Evolutionary conservation across 371 early-diverging fungal species (phyloP), one percentile per base, ranked within the genome.

Genomic region (Mortierella sp.): DNA sequence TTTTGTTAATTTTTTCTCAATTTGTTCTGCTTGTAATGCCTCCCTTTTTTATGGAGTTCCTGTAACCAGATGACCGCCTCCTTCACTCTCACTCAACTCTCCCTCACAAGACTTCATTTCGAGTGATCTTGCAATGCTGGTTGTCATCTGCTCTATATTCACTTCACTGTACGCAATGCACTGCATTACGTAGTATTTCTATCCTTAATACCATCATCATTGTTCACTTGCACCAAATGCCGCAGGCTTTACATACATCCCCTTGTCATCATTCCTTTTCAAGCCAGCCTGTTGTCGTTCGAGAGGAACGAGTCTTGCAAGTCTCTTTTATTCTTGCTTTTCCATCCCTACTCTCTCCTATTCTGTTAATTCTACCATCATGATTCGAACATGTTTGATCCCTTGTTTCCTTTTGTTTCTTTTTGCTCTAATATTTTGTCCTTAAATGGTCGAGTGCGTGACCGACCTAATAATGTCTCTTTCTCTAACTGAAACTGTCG

Each of bases 261-360:
- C 55, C 21, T 53, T 53, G 55, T 53, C 55, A 53, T 53, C 55
- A 53, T 53, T 53, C 55, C 55, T 28, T 53, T 53, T 24, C 24
- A 21, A 53, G 55, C 21, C 55, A 53, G 55, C 28, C 28, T 24
- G 4, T 24, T 24, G 28, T 53, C 21, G 22, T 28, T 53, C 55
- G 55, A 53, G 55, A 53, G 55, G 24, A 24, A 53, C 7, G 21
- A 53, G 55, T 22, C 55, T 22, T 21, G 5, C 22, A 28, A 28
- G 28, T 28, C 28, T 28, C 28, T 53, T 28, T 24, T 53, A 43
- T 43, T 43, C 13, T 43, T 43, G 43, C 43, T 43, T 43, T 0
- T 1, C 50, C 21, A 50, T n/a, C 16, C 21, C 16, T n/a, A 50
- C 13, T 53, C 5, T 7, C 13, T 28, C 24, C 6, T 50, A 6